Conservation (phyloP, 306 rosid genomes). For the Prunus salicina region DNA sequence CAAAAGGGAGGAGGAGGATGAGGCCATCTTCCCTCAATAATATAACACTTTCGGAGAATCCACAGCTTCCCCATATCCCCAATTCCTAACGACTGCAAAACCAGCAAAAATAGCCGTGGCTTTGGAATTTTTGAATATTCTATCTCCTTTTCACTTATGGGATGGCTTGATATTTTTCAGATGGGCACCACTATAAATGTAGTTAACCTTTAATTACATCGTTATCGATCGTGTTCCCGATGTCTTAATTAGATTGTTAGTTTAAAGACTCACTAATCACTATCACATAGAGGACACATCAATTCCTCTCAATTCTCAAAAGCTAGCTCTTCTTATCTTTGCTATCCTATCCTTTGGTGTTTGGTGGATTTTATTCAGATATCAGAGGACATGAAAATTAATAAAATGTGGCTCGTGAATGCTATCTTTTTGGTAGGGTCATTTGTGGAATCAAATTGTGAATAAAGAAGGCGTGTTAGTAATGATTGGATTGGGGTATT, state of each 20-base stretch:
- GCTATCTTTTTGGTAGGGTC: slow-evolving; percentile 11
- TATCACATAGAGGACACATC: not conserved
- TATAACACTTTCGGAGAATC: slow-evolving; percentile 54
- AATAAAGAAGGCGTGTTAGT: not conserved
- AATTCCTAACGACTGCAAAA: slow-evolving; percentile 33
- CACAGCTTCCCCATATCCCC: slow-evolving; percentile 15
- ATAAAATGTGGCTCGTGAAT: slow-evolving; percentile 16
- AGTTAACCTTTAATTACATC: not conserved
- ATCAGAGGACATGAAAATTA: not conserved
- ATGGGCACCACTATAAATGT: not conserved
- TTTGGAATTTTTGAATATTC: slow-evolving; percentile 44
- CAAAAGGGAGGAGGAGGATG: slow-evolving; percentile 20
- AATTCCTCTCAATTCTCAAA: slow-evolving; percentile 11
- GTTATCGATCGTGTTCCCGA: not conserved
- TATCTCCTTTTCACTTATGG: not conserved
- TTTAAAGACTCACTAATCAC: not conserved
- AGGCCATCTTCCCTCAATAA: slow-evolving; percentile 46
- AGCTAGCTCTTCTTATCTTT: not conserved
- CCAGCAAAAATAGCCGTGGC: slow-evolving; percentile 43
- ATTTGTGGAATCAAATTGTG: slow-evolving; percentile 22
- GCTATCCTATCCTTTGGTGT: not conserved
- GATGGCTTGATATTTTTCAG: not conserved
- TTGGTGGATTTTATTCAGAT: slow-evolving; percentile 2
- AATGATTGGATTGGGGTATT: not conserved
- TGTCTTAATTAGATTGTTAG: not conserved